These are phyloP conservation scores for Tylopilus felleus DNA, from an alignment of 768 basidiomycete genomes.

Conservation along the genomic window DNA sequence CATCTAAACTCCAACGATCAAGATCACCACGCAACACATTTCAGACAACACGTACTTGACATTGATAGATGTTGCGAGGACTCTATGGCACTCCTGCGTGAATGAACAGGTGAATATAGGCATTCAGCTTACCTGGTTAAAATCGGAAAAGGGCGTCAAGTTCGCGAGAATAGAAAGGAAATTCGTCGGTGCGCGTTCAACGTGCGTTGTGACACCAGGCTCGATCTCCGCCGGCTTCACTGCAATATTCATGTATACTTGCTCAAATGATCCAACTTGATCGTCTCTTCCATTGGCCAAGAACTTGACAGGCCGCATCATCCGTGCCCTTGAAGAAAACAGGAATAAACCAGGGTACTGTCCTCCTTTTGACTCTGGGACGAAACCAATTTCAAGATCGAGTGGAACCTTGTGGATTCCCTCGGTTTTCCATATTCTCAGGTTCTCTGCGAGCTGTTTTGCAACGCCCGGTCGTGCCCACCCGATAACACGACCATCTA, in stretches of 20 bases:
- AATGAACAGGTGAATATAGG: background rate
- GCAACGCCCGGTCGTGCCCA: conserved; percentile 81
- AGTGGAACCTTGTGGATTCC: conserved; percentile 75
- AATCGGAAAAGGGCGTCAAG: conserved; percentile 97
- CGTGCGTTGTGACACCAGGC: conserved; percentile 75
- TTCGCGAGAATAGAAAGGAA: conserved; percentile 97
- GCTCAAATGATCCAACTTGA: conserved; percentile 94
- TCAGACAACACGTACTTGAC: conserved; percentile 54
- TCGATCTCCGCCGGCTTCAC: conserved; percentile 85
- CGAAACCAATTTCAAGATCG: conserved; percentile 92
- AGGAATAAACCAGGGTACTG: conserved; percentile 96
- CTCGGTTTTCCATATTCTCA: conserved; percentile 96
- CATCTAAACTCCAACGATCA: conserved; percentile 62
- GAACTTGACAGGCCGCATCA: conserved; percentile 98
- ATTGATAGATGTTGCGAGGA: conserved; percentile 91
- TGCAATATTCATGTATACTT: conserved; percentile 99
- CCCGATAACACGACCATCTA: conserved; percentile 94
- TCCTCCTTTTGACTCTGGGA: conserved; percentile 85
- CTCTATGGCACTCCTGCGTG: conserved; percentile 42
- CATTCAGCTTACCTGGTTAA: conserved; percentile 76
- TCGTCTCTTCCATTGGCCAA: conserved; percentile 82
- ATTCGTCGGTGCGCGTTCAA: conserved; percentile 92
- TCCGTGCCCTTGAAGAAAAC: conserved; percentile 81
- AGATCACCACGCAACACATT: background rate
- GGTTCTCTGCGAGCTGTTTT: conserved; percentile 72